Evolutionary conservation across 2,329 filamentous ascomycete genomes (phyloP).

Genomic region (Stenocarpella maydis): DNA sequence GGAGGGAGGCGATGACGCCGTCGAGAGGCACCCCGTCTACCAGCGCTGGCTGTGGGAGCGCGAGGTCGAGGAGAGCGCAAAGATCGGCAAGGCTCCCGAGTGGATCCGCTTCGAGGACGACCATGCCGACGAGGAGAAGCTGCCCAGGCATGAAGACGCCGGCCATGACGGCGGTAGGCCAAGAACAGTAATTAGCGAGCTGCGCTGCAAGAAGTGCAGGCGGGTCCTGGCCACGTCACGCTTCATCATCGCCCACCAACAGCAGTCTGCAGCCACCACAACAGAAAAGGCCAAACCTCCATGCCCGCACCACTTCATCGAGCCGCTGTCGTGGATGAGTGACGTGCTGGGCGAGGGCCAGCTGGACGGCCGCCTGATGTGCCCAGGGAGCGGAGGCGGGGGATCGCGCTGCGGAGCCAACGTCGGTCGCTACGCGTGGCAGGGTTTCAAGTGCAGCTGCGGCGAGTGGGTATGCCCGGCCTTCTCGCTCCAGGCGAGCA

Average conservation of each 20-base stretch:
- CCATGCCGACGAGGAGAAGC: slow-evolving; percentile 54
- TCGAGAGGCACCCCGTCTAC: slow-evolving; percentile 77
- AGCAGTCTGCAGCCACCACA: slow-evolving; percentile 29
- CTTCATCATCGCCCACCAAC: slow-evolving; percentile 73
- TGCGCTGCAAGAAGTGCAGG: slow-evolving; percentile 93
- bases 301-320: slow-evolving; percentile 90
- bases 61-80: slow-evolving; percentile 66
- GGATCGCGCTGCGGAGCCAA: slow-evolving; percentile 76
- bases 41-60: slow-evolving; percentile 72
- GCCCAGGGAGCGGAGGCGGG: slow-evolving; percentile 64
- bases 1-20: slow-evolving; percentile 54
- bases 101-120: slow-evolving; percentile 86
- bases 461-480: slow-evolving; percentile 90
- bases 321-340: slow-evolving; percentile 96
- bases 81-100: slow-evolving; percentile 80
- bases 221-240: slow-evolving; percentile 62
- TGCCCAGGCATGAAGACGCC: slow-evolving; percentile 35
- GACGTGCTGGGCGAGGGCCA: slow-evolving; percentile 80
- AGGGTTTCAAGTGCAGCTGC: slow-evolving; percentile 92
- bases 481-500: slow-evolving; percentile 83
- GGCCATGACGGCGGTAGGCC: slow-evolving; percentile 32
- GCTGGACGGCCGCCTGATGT: slow-evolving; percentile 84
- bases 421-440: slow-evolving; percentile 95
- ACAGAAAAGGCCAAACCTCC: slow-evolving; percentile 34
- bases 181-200: slow-evolving; percentile 51